A percentile compares a stretch with the other conserved stretches of the same genome.
Evolutionary conservation across 2,329 filamentous ascomycete species (phyloP).

Genomic region (Ophiostoma sp.): DNA sequence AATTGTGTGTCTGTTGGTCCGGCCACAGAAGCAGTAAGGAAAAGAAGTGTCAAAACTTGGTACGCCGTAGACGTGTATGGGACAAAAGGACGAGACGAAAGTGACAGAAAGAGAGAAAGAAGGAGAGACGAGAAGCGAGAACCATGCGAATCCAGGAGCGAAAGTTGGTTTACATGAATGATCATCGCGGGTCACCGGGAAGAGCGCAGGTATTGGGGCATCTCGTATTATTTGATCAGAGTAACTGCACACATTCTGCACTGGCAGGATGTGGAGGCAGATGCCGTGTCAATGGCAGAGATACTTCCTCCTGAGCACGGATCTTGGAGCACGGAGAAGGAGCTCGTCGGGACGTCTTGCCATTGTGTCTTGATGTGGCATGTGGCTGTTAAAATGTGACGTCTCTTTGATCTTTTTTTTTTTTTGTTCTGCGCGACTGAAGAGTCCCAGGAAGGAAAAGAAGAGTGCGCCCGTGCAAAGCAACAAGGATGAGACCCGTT

Average conservation of each 20-base stretch:
- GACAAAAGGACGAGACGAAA: neutral
- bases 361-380: slow-evolving; percentile 18
- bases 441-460: neutral
- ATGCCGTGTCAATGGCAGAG: neutral
- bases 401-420: neutral
- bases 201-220: neutral
- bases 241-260: neutral
- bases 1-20: slow-evolving; percentile 6
- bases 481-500: slow-evolving; percentile 6
- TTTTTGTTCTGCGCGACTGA: neutral
- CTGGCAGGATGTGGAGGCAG: neutral
- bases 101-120: neutral
- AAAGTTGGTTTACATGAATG: slow-evolving; percentile 23
- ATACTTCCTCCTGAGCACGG: neutral
- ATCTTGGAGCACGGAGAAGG: neutral
- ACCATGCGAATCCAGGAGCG: neutral
- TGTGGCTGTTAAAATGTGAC: slow-evolving; percentile 10
- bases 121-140: neutral
- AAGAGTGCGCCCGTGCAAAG: slow-evolving; percentile 7
- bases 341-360: neutral
- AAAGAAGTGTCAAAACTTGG: neutral
- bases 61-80: neutral
- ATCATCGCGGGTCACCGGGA: slow-evolving; percentile 17
- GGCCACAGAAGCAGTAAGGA: slow-evolving; percentile 5
- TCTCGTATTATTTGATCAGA: neutral